Evolutionary conservation across 345 rosid genomes (phyloP), one percentile per base, ranked within the genome.

Genomic region (Chamaenerion angustifolium): DNA sequence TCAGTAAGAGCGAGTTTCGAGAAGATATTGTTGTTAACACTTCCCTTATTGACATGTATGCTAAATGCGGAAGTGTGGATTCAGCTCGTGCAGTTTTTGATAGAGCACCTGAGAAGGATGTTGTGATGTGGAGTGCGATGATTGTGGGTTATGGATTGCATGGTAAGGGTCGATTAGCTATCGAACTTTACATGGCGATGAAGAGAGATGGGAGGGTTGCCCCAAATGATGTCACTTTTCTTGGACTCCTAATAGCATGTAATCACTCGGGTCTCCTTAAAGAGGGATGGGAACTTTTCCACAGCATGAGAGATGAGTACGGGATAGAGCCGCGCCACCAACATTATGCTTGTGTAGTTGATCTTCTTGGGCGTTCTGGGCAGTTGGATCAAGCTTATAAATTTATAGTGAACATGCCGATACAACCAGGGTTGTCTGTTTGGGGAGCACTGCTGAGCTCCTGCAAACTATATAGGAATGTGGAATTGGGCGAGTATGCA

Each of bases 121-220:
- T 60, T n/a, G 64, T 60, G 19, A 46, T 53, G 64, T 53, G 64
- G 64, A 60, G 64, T 46, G 64, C 64, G 12, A 53, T 60, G 64
- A 60, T 60, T 31, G 53, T 52, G 42, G 64, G 64, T 42, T 60
- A 53, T 47, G 64, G 58, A 16, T 14, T 60, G 41, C 64, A 60
- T 25, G 64, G 64, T 46, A 53, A 47, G 53, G 58, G 52, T 8
- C 40, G 27, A 42, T 57, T 52, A 60, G 64, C 64, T 16, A 52
- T 60, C 12, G 53, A 60, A 37, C 58, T 60, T 47, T 60, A 52
- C 50, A 53, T 23, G 0, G 27, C 4, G 25, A 60, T 60, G 64
- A 52, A 11, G 50, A 60, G 27, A 19, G 53, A 49, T 42, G 52
- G 64, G 15, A 57, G 53, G 57, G 10, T 14, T 40, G 3, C 3